A percentile compares a stretch with the other conserved stretches of the same genome.
phyloP scores from a whole-genome alignment of 345 rosid genomes.

The Trapa incisa region DNA sequence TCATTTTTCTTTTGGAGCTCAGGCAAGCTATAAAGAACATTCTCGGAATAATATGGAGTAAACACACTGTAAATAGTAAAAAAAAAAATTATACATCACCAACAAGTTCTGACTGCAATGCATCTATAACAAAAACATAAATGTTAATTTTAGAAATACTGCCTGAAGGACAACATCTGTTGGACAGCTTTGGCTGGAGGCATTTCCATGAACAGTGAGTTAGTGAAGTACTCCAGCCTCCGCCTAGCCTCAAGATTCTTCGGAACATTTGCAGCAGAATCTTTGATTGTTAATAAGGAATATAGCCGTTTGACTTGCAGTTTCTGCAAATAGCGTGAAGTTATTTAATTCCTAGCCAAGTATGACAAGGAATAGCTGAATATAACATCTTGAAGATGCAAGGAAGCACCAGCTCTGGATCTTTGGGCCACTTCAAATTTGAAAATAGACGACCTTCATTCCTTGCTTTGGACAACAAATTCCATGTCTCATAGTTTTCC shows the following conservation, averaged over 20 bases:
- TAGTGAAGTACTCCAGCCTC: constrained; percentile 78
- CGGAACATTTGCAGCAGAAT: constrained; percentile 81
- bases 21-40: constrained; percentile 81
- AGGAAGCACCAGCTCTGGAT: constrained; percentile 60
- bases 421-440: constrained; percentile 81
- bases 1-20: constrained; percentile 83
- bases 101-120: constrained; percentile 3
- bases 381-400: constrained; percentile 4
- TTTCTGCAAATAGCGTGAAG: constrained; percentile 38
- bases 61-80: constrained; percentile 57
- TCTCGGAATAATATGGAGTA: constrained; percentile 96
- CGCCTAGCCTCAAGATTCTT: constrained; percentile 90
- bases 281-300: constrained; percentile 81
- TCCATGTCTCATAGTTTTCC: constrained; percentile 74
- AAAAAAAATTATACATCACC: constrained; percentile 10
- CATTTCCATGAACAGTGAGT: constrained; percentile 91
- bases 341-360: constrained; percentile 4
- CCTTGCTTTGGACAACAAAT: constrained; percentile 62
- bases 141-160: constrained; percentile 3
- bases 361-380: neutral
- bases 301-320: constrained; percentile 63
- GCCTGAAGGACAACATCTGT: constrained; percentile 84
- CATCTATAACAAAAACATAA: neutral
- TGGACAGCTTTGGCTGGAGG: constrained; percentile 66
- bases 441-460: constrained; percentile 80